Evolutionary conservation across 352 stramenopile genomes (phyloP), one percentile per base, ranked within the genome.

Genomic region (Phytophthora tentaculata): DNA sequence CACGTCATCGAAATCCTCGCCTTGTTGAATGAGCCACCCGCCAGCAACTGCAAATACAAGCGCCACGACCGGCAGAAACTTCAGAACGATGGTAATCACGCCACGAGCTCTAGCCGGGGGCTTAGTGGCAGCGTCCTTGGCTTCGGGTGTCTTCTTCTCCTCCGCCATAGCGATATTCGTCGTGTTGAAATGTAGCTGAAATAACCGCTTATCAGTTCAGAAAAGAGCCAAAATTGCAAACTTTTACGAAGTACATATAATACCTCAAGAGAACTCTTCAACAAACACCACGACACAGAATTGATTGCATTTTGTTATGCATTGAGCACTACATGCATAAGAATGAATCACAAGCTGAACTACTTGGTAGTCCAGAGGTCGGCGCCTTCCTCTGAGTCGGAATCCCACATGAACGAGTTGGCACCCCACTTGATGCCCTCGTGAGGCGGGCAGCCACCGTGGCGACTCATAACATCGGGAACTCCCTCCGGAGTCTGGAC

Each of bases 361-460:
- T 74, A 93, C 80, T 91, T 91, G 56, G 80, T 91, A 20, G 80
- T 89, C 88, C 88, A 94, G 9, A 94, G 73, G 64, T 92, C 75
- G 35, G 82, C 82, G 23, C 85, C 86, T 83, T 96, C 88, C 57
- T 91, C 81, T 9, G 86, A 81, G 48, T 95, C 86, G 45, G 87
- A 84, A 62, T 96, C 79, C 88, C 88, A 96, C 85, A 92, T 92
- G 71, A 96, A 96, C 61, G 79, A 91, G 62, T 96, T 96, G 54
- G 85, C 75, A 17, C 86, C 88, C 84, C 86, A 96, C 60, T 94
- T 96, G 69, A 92, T 58, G n/a, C 89, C 89, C 51, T 94, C 80
- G 55, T 92, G 81, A 48, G 86, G 88, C n/a, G 89, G 89, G 49
- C 89, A 96, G 3, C 89, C 89, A 32, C 89, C 89, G 59, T 96